Evolutionary conservation across 306 rosid species (phyloP), one percentile per base, ranked within the genome.

Genomic region (Lagenaria siceraria): DNA sequence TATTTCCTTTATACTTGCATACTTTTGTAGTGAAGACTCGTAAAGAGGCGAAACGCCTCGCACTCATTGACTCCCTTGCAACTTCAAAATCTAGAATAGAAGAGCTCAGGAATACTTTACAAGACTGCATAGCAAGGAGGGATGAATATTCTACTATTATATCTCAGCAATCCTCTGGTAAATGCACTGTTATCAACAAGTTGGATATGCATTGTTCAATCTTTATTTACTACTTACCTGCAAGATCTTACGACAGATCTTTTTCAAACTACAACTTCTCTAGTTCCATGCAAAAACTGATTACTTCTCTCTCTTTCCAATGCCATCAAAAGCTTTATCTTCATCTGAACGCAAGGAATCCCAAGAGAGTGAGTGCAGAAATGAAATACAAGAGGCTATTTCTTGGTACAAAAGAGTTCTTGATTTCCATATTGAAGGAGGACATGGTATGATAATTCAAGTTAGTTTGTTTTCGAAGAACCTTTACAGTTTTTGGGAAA

Each of bases 351-450:
- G 68, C 71, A 85, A 77, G 62, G 51, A 74, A 77, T 77, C 78
- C 71, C 83, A 82, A 73, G 79, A 84, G 36, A 73, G 76, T 52
- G 88, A 80, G 54, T 78, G 65, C 5, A 78, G 78, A 33, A 89
- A 74, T 29, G 97, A 95, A 80, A 75, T 79, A 52, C 86, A 84
- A 58, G 91, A 87, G 82, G 93, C 89, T 54, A 82, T 88, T 74
- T 87, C 87, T 33, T 95, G 99, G 99, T 95, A 95, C 82, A 89
- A 91, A 54, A 85, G 83, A 71, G 89, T 88, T 77, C 96, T 95
- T 73, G 96, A 90, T 74, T 85, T 95, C 71, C 84, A 86, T 77
- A 89, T 92, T 82, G 92, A 90, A 92, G 97, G 91, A 36, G 96
- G 96, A 80, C 86, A 70, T 81, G 99, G 99, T 92, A 92, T 86